These are phyloP conservation scores for Parietaria judaica DNA, from an alignment of 306 rosid genomes.

Conservation along the genomic window DNA sequence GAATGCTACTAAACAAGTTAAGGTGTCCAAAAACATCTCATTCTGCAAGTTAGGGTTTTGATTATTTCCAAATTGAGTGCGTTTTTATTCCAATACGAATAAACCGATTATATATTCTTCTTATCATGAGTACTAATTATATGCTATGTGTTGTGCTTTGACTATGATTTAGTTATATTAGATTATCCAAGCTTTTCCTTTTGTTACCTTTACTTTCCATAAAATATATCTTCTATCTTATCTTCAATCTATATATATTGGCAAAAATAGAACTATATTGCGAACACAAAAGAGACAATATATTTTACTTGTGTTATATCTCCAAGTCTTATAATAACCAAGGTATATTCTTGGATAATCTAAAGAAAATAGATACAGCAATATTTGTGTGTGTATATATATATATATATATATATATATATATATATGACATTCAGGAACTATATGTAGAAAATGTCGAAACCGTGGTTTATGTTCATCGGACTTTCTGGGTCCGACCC, in stretches of 20 bases:
- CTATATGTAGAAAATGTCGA: no score
- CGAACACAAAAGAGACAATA: neutral
- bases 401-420: no score
- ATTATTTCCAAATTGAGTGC: conserved; percentile 7
- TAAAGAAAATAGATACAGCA: no score
- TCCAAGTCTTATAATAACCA: neutral
- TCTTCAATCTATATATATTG: neutral
- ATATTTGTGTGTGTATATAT: no score
- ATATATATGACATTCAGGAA: no score
- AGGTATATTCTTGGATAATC: conserved; percentile 6
- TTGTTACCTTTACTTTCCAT: neutral
- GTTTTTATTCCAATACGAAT: neutral
- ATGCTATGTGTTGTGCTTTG: conserved; percentile 9
- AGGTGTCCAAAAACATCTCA: neutral
- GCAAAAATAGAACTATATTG: neutral
- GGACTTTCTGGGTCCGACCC: no score
- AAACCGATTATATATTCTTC: no score
- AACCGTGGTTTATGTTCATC: no score
- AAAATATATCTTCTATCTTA: neutral
- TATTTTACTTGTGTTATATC: neutral
- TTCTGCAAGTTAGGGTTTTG: neutral
- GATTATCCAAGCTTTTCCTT: neutral
- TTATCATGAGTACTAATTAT: conserved; percentile 5
- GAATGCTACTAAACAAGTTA: neutral
- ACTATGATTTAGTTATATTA: conserved; percentile 5